Conservation (phyloP, 1,284 basidiomycete genomes). For the Cryptococcus sp. region DNA sequence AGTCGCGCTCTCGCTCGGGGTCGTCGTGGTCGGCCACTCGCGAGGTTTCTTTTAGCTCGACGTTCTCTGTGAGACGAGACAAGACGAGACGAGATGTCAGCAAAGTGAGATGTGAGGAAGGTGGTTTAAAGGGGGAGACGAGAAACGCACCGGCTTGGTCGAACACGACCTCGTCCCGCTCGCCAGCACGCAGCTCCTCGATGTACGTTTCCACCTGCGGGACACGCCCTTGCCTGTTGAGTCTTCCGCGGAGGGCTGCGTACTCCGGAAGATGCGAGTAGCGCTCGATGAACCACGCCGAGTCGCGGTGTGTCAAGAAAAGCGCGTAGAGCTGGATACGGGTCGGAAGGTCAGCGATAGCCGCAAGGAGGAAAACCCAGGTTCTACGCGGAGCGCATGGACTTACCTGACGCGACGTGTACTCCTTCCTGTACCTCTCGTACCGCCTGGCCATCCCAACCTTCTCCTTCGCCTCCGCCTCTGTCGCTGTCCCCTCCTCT, state of each 20-base stretch:
- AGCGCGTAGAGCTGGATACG: conserved; percentile 64
- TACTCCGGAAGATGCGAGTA: conserved; percentile 74
- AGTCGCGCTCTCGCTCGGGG: conserved; percentile 35
- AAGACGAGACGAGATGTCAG: not conserved
- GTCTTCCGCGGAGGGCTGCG: conserved; percentile 64
- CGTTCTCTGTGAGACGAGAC: not conserved
- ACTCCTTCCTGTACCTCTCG: conserved; percentile 89
- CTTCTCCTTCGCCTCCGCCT: conserved; percentile 61
- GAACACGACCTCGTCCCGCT: conserved; percentile 64
- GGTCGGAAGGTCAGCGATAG: not conserved
- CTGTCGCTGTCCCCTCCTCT: conserved; percentile 23
- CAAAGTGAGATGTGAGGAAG: no score
- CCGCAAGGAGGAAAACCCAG: no score
- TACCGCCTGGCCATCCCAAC: conserved; percentile 60
- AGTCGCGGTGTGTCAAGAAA: conserved; percentile 85
- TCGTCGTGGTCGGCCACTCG: conserved; percentile 49
- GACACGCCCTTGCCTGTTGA: conserved; percentile 76
- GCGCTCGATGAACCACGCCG: conserved; percentile 91
- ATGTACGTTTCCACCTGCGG: conserved; percentile 68
- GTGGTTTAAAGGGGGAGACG: not conserved
- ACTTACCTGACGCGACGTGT: conserved; percentile 75
- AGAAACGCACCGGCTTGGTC: conserved; percentile 39
- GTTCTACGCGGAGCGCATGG: not conserved
- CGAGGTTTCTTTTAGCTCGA: conserved; percentile 29
- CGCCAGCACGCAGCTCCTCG: conserved; percentile 72